Evolutionary conservation across 2,329 filamentous ascomycete species (phyloP).

Genomic region (Epichloe baconii): DNA sequence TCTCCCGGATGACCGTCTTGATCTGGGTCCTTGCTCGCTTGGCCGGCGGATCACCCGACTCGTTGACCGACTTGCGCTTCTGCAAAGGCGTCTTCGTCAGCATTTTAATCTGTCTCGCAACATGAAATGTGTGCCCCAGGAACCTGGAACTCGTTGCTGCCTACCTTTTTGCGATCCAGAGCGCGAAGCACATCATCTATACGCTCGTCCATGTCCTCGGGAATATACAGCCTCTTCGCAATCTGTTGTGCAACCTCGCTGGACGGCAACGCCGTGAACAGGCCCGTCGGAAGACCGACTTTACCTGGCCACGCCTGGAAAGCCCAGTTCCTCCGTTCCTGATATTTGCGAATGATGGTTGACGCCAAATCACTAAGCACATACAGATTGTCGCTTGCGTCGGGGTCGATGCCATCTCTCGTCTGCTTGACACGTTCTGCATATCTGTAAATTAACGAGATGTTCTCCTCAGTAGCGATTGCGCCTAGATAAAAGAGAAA

Average conservation of each 20-base stretch:
- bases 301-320: slow-evolving; percentile 76
- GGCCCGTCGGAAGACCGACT: slow-evolving; percentile 62
- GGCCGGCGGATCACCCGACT: slow-evolving; percentile 30
- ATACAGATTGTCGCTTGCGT: slow-evolving; percentile 63
- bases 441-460: slow-evolving; percentile 81
- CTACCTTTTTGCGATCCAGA: slow-evolving; percentile 64
- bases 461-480: slow-evolving; percentile 74
- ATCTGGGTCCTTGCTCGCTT: slow-evolving; percentile 25
- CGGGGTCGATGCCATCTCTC: slow-evolving; percentile 59
- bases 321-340: slow-evolving; percentile 73
- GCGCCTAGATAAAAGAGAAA: slow-evolving; percentile 78
- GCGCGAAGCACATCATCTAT: slow-evolving; percentile 55
- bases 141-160: neutral
- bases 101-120: neutral
- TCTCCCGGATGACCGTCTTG: slow-evolving; percentile 24
- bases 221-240: slow-evolving; percentile 72
- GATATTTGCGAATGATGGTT: slow-evolving; percentile 69
- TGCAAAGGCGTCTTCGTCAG: slow-evolving; percentile 20
- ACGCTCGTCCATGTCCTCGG: slow-evolving; percentile 60
- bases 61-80: slow-evolving; percentile 45
- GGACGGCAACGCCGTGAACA: slow-evolving; percentile 63
- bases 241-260: slow-evolving; percentile 74
- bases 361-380: slow-evolving; percentile 80
- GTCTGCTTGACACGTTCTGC: slow-evolving; percentile 89
- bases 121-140: too few relatives aligned